These are phyloP conservation scores for Coemansia sp. DNA, from an alignment of 192 early-diverging fungal genomes.

Conservation along the genomic window DNA sequence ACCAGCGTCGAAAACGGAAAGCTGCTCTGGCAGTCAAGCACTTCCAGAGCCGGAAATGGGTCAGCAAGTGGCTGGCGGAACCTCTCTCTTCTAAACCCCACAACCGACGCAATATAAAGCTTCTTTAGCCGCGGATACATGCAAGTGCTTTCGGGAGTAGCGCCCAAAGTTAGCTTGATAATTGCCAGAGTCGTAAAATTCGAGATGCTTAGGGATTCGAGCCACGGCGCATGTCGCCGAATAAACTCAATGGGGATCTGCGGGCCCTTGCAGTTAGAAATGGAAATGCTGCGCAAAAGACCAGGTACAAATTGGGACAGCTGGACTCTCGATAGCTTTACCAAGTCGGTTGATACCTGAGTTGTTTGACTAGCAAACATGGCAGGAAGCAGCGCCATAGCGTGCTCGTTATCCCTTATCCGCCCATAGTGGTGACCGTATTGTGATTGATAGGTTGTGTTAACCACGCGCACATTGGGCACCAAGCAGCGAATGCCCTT, in stretches of 20 bases:
- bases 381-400: not conserved
- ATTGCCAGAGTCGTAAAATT: conserved; percentile 6
- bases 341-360: conserved; percentile 1
- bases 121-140: conserved; percentile 24
- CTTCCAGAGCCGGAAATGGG: conserved; percentile 18
- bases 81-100: not conserved
- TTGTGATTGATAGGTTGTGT: not conserved
- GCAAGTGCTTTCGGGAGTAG: not conserved
- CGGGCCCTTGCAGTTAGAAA: conserved; percentile 7
- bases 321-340: conserved; percentile 2
- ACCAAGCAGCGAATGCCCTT: not conserved
- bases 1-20: conserved; percentile 14
- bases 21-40: conserved; percentile 14
- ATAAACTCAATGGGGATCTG: conserved; percentile 21
- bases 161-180: conserved; percentile 10
- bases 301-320: not conserved
- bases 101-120: conserved; percentile 3
- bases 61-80: conserved; percentile 1
- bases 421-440: not conserved
- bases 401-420: not conserved
- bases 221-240: conserved; percentile 13
- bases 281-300: conserved; percentile 20
- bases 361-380: not conserved
- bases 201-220: conserved; percentile 11
- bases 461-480: conserved; percentile 3